Conservation (phyloP, 2,329 filamentous ascomycete species). For the Aureobasidium sp. region DNA sequence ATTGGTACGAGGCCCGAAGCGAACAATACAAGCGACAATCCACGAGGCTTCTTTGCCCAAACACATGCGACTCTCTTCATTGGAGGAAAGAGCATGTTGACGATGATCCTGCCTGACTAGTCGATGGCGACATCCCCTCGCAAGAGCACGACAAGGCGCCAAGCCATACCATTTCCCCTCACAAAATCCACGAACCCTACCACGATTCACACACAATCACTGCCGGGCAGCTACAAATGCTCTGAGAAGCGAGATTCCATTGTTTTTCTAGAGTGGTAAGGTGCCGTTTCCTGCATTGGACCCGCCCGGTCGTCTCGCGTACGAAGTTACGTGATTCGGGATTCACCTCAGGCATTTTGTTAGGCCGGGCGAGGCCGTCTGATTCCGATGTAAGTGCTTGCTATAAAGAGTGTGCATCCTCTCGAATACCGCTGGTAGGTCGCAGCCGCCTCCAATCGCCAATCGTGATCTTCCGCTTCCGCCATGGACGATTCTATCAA, state of each 20-base stretch:
- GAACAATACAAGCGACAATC: neutral
- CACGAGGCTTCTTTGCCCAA: neutral
- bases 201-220: neutral
- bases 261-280: neutral
- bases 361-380: neutral
- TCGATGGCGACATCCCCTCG: conserved; percentile 9
- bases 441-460: neutral
- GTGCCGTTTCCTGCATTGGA: neutral
- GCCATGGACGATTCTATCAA: conserved; percentile 15
- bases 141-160: neutral
- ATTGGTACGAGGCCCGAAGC: neutral
- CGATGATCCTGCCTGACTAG: conserved; percentile 7
- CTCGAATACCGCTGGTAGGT: neutral
- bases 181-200: neutral
- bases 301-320: neutral
- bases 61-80: neutral
- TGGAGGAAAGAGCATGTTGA: neutral
- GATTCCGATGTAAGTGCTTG: neutral
- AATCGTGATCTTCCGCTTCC: neutral
- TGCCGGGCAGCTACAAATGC: neutral
- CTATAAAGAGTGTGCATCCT: neutral
- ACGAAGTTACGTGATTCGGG: neutral
- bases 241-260: neutral
- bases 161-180: conserved; percentile 7
- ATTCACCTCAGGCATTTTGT: neutral